Base-by-base conservation (phyloP, 495 filamentous ascomycete species). In the Aspergillus haitiensis region DNA sequence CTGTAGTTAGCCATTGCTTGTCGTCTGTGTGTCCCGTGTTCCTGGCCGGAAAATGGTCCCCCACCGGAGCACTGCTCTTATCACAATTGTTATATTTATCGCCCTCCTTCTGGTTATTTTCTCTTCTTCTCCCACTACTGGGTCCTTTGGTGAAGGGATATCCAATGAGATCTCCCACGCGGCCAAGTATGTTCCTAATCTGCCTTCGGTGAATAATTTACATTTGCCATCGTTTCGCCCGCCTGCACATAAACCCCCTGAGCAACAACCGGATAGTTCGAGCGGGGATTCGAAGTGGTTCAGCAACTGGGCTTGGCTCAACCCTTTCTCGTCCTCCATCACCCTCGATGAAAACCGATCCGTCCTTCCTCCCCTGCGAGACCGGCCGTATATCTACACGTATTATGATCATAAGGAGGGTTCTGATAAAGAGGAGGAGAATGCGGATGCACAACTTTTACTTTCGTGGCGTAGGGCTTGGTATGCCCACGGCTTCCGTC, bases 401-500 rank as follows among this genome's bases (percentile, higher is more conserved):
- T 98, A 91, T 72, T 96, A 96, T 68, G 91, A 97, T 63, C 74
- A 82, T 18, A 84, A 81, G 7, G 68, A 81, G 55, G 81, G 88
- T 61, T 83, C 85, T 62, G 84, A 85, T 45, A 77, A 81, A 53
- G 78, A 78, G 11, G 77, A 78, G 40, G 82, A 84, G 59, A 82
- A 86, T 34, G 88, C 90, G 5, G 90, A 98, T 67, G 86, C 86
- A 63, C 82, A 87, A 64, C 75, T 98, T 47, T 77, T 98, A 39
- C 81, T 95, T 54, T 84, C 88, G 55, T 98, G 94, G 94, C 83
- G 92, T 55, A 81, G 92, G 52, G 94, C 93, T 7, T 97, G 92
- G 90, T 97, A 89, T 86, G 92, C 92, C 11, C 82, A 93, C 62
- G 94, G 94, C 7, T 97, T 98, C 70, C 86, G 81, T 52, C 94